Conservation (phyloP, 2,329 filamentous ascomycete species). For the Thermoascus crustaceus region DNA sequence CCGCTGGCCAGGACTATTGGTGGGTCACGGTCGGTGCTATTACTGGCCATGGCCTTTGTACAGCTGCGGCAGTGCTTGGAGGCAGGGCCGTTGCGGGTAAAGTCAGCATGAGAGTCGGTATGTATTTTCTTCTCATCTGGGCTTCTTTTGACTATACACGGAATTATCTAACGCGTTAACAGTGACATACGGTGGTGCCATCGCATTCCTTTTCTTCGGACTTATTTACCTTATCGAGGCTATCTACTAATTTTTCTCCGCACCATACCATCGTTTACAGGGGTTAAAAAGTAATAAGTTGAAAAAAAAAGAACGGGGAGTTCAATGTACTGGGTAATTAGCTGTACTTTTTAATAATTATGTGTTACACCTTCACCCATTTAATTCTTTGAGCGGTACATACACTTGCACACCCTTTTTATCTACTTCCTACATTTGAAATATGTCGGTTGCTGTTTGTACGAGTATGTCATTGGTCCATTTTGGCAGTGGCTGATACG, state of each 20-base stretch:
- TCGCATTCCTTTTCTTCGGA: constrained; percentile 85
- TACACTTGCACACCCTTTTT: no score
- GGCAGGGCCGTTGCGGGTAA: constrained; percentile 85
- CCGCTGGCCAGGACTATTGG: constrained; percentile 96
- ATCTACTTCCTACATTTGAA: no score
- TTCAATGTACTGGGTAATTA: no score
- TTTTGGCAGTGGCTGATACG: no score
- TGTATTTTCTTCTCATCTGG: constrained; percentile 37
- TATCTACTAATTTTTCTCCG: constrained; percentile 40
- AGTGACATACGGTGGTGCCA: constrained; percentile 89
- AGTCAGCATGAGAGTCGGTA: constrained; percentile 93
- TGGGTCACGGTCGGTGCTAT: constrained; percentile 91
- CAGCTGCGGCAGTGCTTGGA: constrained; percentile 81
- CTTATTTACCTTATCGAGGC: constrained; percentile 85
- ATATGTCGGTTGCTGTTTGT: no score
- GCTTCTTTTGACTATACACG: constrained; percentile 1
- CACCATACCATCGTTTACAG: neutral
- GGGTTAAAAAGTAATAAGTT: neutral
- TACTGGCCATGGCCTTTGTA: constrained; percentile 80
- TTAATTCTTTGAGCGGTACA: no score
- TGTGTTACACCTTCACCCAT: no score
- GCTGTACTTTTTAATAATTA: no score
- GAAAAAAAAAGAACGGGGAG: no score
- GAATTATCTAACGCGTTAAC: constrained; percentile 10
- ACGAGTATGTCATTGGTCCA: no score